phyloP scores from a whole-genome alignment of 805 yeast species.

The Suhomyces kilbournensis region DNA sequence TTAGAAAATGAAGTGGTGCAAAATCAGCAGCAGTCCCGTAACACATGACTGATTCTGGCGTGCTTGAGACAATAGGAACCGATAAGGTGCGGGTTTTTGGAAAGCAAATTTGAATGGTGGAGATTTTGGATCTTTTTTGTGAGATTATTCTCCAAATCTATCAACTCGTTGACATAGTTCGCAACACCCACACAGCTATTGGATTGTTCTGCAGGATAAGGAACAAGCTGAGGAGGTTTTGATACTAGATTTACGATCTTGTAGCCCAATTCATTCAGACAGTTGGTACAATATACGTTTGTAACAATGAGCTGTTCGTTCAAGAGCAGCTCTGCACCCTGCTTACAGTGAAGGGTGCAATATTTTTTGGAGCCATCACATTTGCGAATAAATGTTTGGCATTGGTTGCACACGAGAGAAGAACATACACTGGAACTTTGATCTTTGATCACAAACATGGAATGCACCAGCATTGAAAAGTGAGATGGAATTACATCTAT shows the following conservation, averaged over 20 bases:
- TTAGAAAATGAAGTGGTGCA: neutral
- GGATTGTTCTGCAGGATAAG: neutral
- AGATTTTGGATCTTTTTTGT: neutral
- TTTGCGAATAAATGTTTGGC: neutral
- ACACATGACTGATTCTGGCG: neutral
- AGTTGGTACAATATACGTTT: neutral
- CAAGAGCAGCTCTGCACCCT: neutral
- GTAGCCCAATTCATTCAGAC: conserved; percentile 11
- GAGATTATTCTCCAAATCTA: conserved; percentile 9
- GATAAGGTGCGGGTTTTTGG: neutral
- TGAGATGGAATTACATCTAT: neutral
- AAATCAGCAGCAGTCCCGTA: neutral
- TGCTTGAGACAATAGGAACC: neutral
- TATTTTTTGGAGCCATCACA: neutral
- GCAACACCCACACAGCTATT: conserved; percentile 7
- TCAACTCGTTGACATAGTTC: conserved; percentile 8
- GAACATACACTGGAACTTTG: neutral
- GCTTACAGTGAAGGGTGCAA: neutral
- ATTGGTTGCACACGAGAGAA: neutral
- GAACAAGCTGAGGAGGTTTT: conserved; percentile 1
- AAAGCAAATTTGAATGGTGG: neutral
- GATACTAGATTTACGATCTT: conserved; percentile 8
- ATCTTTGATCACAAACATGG: neutral
- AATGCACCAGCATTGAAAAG: neutral
- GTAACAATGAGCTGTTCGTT: neutral